Evolutionary conservation across 345 rosid species (phyloP), one percentile per base, ranked within the genome.

Genomic region (Populus tremula): DNA sequence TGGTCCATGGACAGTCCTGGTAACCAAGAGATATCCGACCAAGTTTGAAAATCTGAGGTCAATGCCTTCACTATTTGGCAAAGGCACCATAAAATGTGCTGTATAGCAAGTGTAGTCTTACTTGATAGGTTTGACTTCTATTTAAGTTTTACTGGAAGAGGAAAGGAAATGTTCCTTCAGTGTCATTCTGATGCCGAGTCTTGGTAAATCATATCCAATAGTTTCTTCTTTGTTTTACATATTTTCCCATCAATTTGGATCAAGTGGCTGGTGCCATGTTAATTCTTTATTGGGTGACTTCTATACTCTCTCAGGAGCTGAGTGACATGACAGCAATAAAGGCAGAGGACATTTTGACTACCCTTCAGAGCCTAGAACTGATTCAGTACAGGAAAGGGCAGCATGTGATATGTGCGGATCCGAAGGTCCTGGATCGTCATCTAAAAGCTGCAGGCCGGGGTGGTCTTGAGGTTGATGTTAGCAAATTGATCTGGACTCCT

Each of bases 381-480:
- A 96, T 96, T 78, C 99, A 96, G 73, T 96, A 96, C 88, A 89
- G 99, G 74, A 96, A 96, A 83, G 99, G 99, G 71, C 99, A 96
- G 81, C 98, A 96, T 38, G 98, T 94, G 67, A 96, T 96, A 62
- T 96, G 99, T 69, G 99, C 99, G 0, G 98, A 96, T 82, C 99
- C 98, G 9, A 96, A 96, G 83, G 95, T 96, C 5, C 84, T 96
- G 83, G 99, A 96, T 75, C 94, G 99, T 23, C 99, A 96, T 82
- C 87, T 96, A 73, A 96, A 96, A 89, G 97, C 99, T 8, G 99
- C 98, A 13, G 99, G 99, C 8, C 88, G 95, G 2, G 99, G 98
- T 27, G 99, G 98, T 74, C 98, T 93, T 11, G 98, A 90, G 73
- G 99, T 96, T 54, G 99, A 96, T 76, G 99, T 88, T 77, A 86